Base-by-base conservation (phyloP, 2,329 filamentous ascomycete species). In the Albifimbria verrucaria region DNA sequence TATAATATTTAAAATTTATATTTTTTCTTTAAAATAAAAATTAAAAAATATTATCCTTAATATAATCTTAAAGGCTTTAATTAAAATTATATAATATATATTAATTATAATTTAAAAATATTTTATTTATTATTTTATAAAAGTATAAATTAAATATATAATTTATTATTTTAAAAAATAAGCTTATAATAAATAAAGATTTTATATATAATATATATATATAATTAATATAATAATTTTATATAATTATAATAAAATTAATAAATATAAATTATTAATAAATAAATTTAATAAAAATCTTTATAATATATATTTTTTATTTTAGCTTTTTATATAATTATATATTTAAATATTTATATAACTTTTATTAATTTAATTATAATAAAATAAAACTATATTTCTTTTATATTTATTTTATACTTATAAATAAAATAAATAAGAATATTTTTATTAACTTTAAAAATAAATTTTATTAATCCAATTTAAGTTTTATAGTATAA, bases 291-390 rank as follows among this genome's bases (percentile, higher is more conserved):
- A 15, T 41, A 28, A 20, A 23, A 53, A 17, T 43, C 50, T 22
- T n/a, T n/a, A n/a, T n/a, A n/a, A n/a, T n/a, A n/a, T n/a, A n/a
- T n/a, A n/a, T n/a, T n/a, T n/a, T n/a, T n/a, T n/a, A n/a, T n/a
- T n/a, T n/a, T n/a, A n/a, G n/a, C n/a, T n/a, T n/a, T n/a, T n/a
- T n/a, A n/a, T n/a, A n/a, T n/a, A n/a, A 23, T 23, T 48, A 7
- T 32, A 32, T 7, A 39, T 9, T 36, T 32, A 42, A 10, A 26
- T 23, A 17, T 32, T 17, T 18, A 47, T 41, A 36, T 25, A 21
- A 32, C 32, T 23, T n/a, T n/a, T n/a, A n/a, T n/a, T n/a, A n/a
- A n/a, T 32, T 22, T n/a, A 41, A n/a, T 17, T 52, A 49, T 49
- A 25, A 46, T 47, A 36, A 23, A 18, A 22, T 10, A 32, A 32